phyloP scores from a whole-genome alignment of 805 yeast genomes.

The Ogataea paradorogensis region DNA sequence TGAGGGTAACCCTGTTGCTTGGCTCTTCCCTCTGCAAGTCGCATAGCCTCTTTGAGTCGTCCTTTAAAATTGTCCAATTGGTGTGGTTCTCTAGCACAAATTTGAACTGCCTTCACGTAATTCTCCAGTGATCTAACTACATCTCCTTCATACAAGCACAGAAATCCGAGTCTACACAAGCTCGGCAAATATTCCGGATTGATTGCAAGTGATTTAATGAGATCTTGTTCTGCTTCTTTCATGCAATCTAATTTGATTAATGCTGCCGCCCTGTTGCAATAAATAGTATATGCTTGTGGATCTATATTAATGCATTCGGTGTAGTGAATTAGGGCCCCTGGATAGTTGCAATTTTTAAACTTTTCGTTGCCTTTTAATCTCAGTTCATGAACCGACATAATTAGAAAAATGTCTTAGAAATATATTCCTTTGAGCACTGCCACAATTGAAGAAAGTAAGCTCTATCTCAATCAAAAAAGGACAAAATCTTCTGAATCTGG shows the following conservation, averaged over 20 bases:
- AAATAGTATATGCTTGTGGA: conserved; percentile 33
- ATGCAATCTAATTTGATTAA: conserved; percentile 34
- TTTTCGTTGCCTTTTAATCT: conserved; percentile 30
- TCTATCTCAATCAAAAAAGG: too few relatives aligned
- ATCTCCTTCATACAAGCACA: conserved; percentile 36
- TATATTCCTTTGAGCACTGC: neutral
- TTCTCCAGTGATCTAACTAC: conserved; percentile 35
- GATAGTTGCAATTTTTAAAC: conserved; percentile 26
- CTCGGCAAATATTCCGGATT: conserved; percentile 38
- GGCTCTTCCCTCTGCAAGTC: conserved; percentile 30
- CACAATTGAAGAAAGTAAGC: neutral
- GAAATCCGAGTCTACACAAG: conserved; percentile 37
- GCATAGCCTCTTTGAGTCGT: conserved; percentile 28
- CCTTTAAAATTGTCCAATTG: conserved; percentile 25
- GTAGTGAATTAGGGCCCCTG: conserved; percentile 36
- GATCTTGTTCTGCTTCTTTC: conserved; percentile 37
- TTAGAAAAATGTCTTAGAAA: neutral
- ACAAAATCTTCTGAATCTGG: neutral
- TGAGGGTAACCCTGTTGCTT: conserved; percentile 33
- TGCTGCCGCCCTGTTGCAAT: conserved; percentile 41
- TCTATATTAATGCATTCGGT: conserved; percentile 36
- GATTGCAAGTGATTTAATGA: conserved; percentile 30
- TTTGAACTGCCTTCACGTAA: conserved; percentile 35
- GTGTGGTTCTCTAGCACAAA: conserved; percentile 17
- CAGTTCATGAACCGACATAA: conserved; percentile 16